phyloP scores from a whole-genome alignment of 176 grass and related monocot species.

The Elaeis guineensis region DNA sequence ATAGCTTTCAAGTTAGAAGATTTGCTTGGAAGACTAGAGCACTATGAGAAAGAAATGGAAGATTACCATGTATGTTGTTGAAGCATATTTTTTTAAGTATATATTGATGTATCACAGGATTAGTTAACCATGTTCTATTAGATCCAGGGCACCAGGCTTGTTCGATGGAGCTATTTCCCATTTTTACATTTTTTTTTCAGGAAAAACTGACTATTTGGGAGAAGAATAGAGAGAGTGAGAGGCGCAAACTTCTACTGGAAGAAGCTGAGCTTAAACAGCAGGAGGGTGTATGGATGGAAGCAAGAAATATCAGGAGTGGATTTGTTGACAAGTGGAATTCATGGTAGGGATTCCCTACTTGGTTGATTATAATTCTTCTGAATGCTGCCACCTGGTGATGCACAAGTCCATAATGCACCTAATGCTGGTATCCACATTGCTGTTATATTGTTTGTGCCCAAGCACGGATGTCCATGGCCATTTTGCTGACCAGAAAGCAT shows the following conservation, averaged over 20 bases:
- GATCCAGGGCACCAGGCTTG: neutral
- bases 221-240: slow-evolving; percentile 55
- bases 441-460: too few relatives aligned
- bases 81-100: neutral
- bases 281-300: slow-evolving; percentile 77
- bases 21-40: slow-evolving; percentile 50
- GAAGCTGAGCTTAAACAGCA: slow-evolving; percentile 75
- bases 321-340: slow-evolving; percentile 61
- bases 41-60: slow-evolving; percentile 91
- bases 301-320: slow-evolving; percentile 27
- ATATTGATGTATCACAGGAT: neutral
- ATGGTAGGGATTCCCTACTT: slow-evolving; percentile 24
- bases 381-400: neutral
- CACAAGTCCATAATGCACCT: too few relatives aligned
- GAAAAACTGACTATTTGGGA: slow-evolving; percentile 60
- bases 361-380: neutral
- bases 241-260: slow-evolving; percentile 57
- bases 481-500: too few relatives aligned
- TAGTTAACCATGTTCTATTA: neutral
- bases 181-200: slow-evolving; percentile 23
- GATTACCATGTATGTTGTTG: slow-evolving; percentile 72
- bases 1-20: slow-evolving; percentile 60
- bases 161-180: neutral
- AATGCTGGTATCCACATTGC: too few relatives aligned
- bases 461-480: too few relatives aligned